Percentiles rank a stretch among this genome's conserved stretches.
phyloP scores from a whole-genome alignment of 2,329 filamentous ascomycete species.

The Trichoderma breve region DNA sequence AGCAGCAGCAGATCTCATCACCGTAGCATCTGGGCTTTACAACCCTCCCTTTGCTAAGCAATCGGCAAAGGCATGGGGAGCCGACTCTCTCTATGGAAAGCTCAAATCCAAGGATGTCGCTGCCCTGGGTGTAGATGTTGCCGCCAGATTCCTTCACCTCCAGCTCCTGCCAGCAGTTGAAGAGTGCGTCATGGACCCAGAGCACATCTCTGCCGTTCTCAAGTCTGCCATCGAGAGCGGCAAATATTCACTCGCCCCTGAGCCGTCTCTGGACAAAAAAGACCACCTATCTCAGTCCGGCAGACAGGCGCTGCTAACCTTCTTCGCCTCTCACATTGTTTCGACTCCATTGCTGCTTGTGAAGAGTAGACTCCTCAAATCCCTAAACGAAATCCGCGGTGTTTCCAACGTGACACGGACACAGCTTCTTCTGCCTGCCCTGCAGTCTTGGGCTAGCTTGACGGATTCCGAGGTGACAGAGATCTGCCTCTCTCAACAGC shows the following conservation, averaged over 20 bases:
- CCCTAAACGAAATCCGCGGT: conserved; percentile 70
- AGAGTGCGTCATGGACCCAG: conserved; percentile 78
- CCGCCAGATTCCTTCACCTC: conserved; percentile 59
- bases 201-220: conserved; percentile 65
- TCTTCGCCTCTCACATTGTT: conserved; percentile 70
- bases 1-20: conserved; percentile 67
- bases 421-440: conserved; percentile 70
- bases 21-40: conserved; percentile 54
- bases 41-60: conserved; percentile 36
- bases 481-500: conserved; percentile 40
- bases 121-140: conserved; percentile 58
- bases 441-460: conserved; percentile 66
- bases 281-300: conserved; percentile 57
- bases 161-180: conserved; percentile 75
- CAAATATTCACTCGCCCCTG: conserved; percentile 36
- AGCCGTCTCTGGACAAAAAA: conserved; percentile 48
- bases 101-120: conserved; percentile 44
- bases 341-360: conserved; percentile 65
- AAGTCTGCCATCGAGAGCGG: conserved; percentile 41
- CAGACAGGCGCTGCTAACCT: conserved; percentile 65
- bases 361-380: conserved; percentile 68
- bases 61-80: conserved; percentile 55
- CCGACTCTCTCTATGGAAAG: conserved; percentile 63
- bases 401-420: conserved; percentile 68
- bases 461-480: conserved; percentile 49